These are phyloP conservation scores for Trichoderma koningii DNA, from an alignment of 2,329 filamentous ascomycete genomes.

Conservation along the genomic window DNA sequence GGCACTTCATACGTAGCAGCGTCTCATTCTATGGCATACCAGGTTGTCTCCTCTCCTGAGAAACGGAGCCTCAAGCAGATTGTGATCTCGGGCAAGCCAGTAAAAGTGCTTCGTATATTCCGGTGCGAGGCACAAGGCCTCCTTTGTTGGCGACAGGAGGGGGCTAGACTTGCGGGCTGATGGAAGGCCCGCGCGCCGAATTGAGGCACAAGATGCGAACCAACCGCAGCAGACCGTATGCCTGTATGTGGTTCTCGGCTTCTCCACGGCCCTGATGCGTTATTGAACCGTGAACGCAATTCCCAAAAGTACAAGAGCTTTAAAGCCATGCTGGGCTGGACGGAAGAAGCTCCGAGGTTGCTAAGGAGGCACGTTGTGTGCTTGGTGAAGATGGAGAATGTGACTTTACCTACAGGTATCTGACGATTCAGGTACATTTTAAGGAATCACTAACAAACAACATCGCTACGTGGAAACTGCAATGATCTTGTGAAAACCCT, in stretches of 20 bases:
- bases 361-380: background rate
- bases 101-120: background rate
- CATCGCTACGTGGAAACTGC: too few relatives aligned
- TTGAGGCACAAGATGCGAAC: constrained; percentile 23
- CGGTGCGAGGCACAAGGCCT: background rate
- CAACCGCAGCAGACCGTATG: background rate
- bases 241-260: background rate
- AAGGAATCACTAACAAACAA: too few relatives aligned
- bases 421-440: too few relatives aligned
- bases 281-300: background rate
- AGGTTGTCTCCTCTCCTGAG: background rate
- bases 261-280: constrained; percentile 5
- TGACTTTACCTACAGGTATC: too few relatives aligned
- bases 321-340: too few relatives aligned
- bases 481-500: too few relatives aligned
- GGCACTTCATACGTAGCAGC: background rate
- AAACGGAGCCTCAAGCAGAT: background rate
- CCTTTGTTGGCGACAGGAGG: constrained; percentile 3
- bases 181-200: constrained; percentile 3
- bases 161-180: constrained; percentile 7
- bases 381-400: too few relatives aligned
- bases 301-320: too few relatives aligned
- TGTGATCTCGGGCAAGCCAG: background rate
- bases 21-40: background rate
- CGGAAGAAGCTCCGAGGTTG: too few relatives aligned